phyloP scores from a whole-genome alignment of 1,284 basidiomycete genomes.

The Rhodofomes roseus region DNA sequence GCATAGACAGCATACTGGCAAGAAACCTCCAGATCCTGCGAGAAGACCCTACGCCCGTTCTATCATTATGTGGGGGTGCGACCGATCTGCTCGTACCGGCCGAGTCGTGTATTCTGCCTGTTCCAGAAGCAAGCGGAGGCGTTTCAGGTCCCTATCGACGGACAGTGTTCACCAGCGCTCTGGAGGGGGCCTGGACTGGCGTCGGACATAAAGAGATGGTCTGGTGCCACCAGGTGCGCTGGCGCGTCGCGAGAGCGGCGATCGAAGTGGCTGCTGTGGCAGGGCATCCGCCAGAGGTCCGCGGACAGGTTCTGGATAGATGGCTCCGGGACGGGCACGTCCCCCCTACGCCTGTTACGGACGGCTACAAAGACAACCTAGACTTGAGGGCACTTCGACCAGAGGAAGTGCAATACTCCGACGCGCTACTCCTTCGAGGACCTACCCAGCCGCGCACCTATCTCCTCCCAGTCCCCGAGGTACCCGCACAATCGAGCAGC shows the following conservation, averaged over 20 bases:
- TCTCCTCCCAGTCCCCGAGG: constrained; percentile 41
- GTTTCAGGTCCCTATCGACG: constrained; percentile 43
- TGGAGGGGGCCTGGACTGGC: constrained; percentile 91
- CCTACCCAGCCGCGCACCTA: constrained; percentile 44
- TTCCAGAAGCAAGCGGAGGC: constrained; percentile 14
- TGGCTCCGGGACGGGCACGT: constrained; percentile 64
- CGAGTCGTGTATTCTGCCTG: constrained; percentile 78
- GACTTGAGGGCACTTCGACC: constrained; percentile 19
- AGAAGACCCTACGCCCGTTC: constrained; percentile 54
- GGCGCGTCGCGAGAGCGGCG: constrained; percentile 77
- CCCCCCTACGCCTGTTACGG: constrained; percentile 27
- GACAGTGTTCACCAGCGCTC: constrained; percentile 81
- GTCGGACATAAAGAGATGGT: constrained; percentile 97
- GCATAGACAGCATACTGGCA: constrained; percentile 74
- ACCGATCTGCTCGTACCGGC: constrained; percentile 93
- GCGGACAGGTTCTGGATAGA: constrained; percentile 44
- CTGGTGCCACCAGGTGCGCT: constrained; percentile 98
- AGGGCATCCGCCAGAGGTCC: constrained; percentile 21
- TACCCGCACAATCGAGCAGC: constrained; percentile 1
- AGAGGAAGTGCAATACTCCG: constrained; percentile 32
- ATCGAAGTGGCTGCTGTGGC: constrained; percentile 57
- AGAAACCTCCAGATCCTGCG: constrained; percentile 34
- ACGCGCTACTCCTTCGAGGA: constrained; percentile 39
- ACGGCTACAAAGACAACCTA: background rate
- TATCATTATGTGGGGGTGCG: constrained; percentile 91